Percentiles rank a stretch among this genome's conserved stretches.
phyloP scores from a whole-genome alignment of 768 basidiomycete genomes.

The Chlorophyllum brunneum region DNA sequence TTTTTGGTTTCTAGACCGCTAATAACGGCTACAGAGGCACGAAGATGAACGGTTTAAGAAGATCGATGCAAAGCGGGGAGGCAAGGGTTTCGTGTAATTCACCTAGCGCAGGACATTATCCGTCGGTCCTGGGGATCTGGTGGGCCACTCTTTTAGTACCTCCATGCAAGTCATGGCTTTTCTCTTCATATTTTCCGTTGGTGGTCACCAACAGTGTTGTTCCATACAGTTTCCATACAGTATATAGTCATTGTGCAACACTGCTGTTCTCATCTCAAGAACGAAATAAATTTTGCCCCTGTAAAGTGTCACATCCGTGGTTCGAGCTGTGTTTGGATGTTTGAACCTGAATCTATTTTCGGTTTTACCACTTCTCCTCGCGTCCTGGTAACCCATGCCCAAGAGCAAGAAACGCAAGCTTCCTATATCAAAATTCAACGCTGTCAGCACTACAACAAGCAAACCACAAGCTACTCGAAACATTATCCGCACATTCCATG shows the following conservation, averaged over 20 bases:
- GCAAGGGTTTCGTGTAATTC: conserved; percentile 73
- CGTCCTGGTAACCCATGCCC: conserved; percentile 25
- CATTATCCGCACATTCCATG: conserved; percentile 78
- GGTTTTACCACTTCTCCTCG: neutral
- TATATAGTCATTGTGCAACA: conserved; percentile 3
- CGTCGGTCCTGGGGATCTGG: neutral
- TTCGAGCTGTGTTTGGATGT: neutral
- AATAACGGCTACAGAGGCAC: conserved; percentile 47
- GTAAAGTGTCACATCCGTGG: neutral
- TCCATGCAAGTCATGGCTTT: conserved; percentile 5
- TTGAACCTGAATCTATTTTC: neutral
- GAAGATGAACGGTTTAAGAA: conserved; percentile 82
- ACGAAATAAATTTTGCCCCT: neutral
- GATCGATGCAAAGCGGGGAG: conserved; percentile 88
- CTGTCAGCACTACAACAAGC: conserved; percentile 33
- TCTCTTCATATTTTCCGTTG: neutral
- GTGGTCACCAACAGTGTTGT: conserved; percentile 2
- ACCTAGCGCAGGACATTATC: neutral
- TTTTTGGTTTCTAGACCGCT: neutral
- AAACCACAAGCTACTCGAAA: conserved; percentile 62
- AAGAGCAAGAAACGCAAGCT: conserved; percentile 33
- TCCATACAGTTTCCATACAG: neutral
- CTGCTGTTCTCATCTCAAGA: neutral
- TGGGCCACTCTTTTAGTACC: neutral
- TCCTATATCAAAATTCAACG: conserved; percentile 24